phyloP scores from a whole-genome alignment of 805 yeast species.

The Blastobotrys attinorum region DNA sequence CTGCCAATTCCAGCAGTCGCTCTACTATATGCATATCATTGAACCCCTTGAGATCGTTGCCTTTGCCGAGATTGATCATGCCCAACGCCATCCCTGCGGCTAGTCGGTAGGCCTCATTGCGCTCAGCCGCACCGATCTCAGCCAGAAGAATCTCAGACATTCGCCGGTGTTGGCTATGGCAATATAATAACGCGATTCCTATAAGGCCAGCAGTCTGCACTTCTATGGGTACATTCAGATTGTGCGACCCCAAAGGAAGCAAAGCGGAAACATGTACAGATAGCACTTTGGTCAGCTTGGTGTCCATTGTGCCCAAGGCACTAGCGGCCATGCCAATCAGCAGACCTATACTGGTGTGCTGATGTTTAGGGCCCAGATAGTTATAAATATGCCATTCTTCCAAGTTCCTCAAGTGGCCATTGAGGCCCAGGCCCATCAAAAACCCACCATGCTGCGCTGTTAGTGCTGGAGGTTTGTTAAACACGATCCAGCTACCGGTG shows the following conservation, averaged over 20 bases:
- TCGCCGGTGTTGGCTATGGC: slow-evolving; percentile 70
- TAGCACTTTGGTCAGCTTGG: slow-evolving; percentile 78
- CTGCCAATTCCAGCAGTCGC: slow-evolving; percentile 47
- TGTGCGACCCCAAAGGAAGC: slow-evolving; percentile 84
- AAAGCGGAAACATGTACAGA: slow-evolving; percentile 91
- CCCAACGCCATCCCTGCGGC: slow-evolving; percentile 91
- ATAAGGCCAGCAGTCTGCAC: slow-evolving; percentile 90
- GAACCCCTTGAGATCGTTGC: slow-evolving; percentile 49
- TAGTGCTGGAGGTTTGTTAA: slow-evolving; percentile 66
- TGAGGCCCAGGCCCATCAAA: slow-evolving; percentile 81
- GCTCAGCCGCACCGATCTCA: slow-evolving; percentile 39
- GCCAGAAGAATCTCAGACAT: slow-evolving; percentile 74
- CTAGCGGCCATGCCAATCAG: slow-evolving; percentile 92
- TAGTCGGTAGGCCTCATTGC: slow-evolving; percentile 63
- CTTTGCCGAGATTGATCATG: slow-evolving; percentile 70
- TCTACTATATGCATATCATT: slow-evolving; percentile 61
- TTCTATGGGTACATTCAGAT: slow-evolving; percentile 69
- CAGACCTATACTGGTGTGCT: slow-evolving; percentile 76
- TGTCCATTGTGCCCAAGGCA: slow-evolving; percentile 70
- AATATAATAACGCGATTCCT: slow-evolving; percentile 81
- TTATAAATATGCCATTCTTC: slow-evolving; percentile 98
- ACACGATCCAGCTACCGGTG: slow-evolving; percentile 86
- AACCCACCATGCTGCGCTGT: slow-evolving; percentile 92
- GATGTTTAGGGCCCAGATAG: slow-evolving; percentile 82
- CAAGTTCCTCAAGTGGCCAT: slow-evolving; percentile 72